Percentiles rank a stretch among this genome's conserved stretches.
These are phyloP conservation scores for Cercospora janseana DNA, from an alignment of 2,329 filamentous ascomycete species.

Conservation along the genomic window DNA sequence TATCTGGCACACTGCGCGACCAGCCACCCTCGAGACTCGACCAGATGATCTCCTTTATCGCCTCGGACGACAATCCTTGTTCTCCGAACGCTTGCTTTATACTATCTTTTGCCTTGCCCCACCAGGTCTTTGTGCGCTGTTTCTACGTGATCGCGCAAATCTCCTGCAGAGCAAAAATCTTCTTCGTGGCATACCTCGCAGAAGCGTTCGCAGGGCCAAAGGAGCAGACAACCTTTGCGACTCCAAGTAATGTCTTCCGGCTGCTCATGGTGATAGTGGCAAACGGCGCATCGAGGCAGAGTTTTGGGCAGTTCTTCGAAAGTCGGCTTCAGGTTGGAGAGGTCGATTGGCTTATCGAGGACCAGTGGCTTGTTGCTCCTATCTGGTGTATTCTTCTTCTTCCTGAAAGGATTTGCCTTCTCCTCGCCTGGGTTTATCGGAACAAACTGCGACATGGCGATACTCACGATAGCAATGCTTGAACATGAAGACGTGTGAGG, in stretches of 20 bases:
- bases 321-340: background rate
- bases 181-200: background rate
- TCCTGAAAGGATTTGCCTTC: too few species aligned
- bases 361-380: too few species aligned
- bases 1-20: too few species aligned
- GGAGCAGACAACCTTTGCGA: background rate
- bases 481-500: background rate
- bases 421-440: too few species aligned
- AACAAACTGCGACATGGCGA: too few species aligned
- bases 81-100: background rate
- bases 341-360: background rate
- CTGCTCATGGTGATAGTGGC: background rate
- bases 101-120: background rate
- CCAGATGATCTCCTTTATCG: too few species aligned
- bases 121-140: background rate
- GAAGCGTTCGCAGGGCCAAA: background rate
- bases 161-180: background rate
- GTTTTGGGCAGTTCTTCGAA: background rate
- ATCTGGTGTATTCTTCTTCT: too few species aligned
- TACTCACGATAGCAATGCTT: background rate
- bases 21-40: too few species aligned
- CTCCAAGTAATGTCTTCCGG: background rate
- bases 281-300: background rate
- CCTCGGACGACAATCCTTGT: too few species aligned
- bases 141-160: background rate